Evolutionary conservation across 2,329 filamentous ascomycete species (phyloP).

Genomic region (Penicillium sp.): DNA sequence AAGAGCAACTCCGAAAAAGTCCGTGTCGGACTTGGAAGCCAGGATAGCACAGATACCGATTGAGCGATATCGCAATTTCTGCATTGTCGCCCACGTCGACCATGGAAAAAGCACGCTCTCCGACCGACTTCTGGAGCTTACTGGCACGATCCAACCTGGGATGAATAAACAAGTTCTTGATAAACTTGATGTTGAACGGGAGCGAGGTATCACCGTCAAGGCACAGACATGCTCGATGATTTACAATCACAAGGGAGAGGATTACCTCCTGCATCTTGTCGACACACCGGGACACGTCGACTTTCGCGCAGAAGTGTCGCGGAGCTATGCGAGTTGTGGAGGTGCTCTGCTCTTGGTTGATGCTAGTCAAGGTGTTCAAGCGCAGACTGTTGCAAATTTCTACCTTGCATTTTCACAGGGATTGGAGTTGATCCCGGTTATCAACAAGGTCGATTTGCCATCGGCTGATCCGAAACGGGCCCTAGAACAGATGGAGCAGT

Average conservation of each 20-base stretch:
- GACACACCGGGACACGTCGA: conserved; percentile 98
- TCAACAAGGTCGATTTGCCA: conserved; percentile 96
- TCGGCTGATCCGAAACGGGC: conserved; percentile 87
- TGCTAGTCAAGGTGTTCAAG: conserved; percentile 94
- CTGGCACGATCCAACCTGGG: conserved; percentile 86
- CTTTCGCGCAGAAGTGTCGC: conserved; percentile 93
- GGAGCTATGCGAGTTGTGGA: conserved; percentile 94
- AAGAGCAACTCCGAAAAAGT: conserved; percentile 29
- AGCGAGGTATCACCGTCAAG: conserved; percentile 97
- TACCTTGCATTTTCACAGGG: conserved; percentile 95
- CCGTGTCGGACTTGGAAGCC: conserved; percentile 60
- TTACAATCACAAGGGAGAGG: conserved; percentile 80
- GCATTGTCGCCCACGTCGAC: conserved; percentile 97
- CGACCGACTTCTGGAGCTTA: conserved; percentile 89
- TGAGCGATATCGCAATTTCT: conserved; percentile 81
- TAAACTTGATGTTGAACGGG: conserved; percentile 94
- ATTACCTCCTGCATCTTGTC: conserved; percentile 93
- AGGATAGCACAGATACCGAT: conserved; percentile 59
- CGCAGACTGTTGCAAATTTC: conserved; percentile 98
- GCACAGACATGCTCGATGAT: conserved; percentile 99
- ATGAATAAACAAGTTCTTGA: conserved; percentile 95
- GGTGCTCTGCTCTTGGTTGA: conserved; percentile 92
- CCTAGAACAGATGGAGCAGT: conserved; percentile 80
- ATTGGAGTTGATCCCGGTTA: conserved; percentile 81
- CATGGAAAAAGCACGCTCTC: conserved; percentile 97